Percentiles rank a stretch among this genome's conserved stretches.
Conservation (phyloP, 768 basidiomycete species). For the Phlebiopsis flavidoalba region DNA sequence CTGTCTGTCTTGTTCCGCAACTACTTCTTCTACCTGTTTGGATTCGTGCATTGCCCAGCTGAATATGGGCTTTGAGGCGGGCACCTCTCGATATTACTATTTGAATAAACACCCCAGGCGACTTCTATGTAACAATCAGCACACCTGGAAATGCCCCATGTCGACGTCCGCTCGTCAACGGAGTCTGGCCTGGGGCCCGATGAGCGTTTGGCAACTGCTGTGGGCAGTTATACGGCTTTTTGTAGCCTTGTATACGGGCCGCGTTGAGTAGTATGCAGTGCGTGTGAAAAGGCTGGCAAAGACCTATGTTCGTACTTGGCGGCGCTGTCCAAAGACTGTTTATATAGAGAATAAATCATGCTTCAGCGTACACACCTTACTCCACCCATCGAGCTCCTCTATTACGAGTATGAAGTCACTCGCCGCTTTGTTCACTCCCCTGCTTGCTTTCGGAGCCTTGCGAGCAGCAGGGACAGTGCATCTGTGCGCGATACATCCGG, state of each 20-base stretch:
- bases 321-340: not conserved
- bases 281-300: not conserved
- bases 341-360: not conserved
- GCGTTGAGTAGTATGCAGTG: too few species aligned
- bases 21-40: too few species aligned
- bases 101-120: too few species aligned
- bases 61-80: too few species aligned
- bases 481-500: not conserved
- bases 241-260: too few species aligned
- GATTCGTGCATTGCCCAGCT: too few species aligned
- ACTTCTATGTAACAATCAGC: not conserved
- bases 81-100: too few species aligned
- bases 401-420: not conserved
- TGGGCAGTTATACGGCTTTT: too few species aligned
- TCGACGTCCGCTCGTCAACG: not conserved
- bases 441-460: not conserved
- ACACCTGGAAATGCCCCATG: not conserved
- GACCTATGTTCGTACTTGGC: not conserved
- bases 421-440: not conserved
- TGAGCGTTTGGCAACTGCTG: too few species aligned
- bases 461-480: not conserved
- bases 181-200: not conserved
- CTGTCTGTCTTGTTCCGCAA: too few species aligned
- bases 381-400: too few species aligned
- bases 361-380: not conserved